Percentiles rank a stretch among this genome's conserved stretches.
Evolutionary conservation across 1,139 yeast genomes (phyloP).

Genomic region (Geotrichum armillariae): DNA sequence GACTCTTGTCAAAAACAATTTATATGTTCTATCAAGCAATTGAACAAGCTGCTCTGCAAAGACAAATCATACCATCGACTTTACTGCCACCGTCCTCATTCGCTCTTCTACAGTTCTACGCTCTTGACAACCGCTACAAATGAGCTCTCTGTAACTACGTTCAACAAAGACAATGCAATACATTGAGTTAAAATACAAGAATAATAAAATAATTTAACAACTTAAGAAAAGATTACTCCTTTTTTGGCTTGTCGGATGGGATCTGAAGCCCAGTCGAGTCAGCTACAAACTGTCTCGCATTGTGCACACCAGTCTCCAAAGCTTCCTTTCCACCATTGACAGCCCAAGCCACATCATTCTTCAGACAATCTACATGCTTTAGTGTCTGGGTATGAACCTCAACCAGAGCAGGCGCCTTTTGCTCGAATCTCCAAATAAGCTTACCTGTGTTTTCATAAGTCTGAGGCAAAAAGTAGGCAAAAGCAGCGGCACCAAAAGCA

Average conservation of each 20-base stretch:
- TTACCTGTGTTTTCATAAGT: slow-evolving; percentile 67
- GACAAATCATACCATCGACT: too few relatives aligned
- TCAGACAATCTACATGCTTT: slow-evolving; percentile 49
- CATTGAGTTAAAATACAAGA: too few relatives aligned
- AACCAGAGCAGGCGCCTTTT: slow-evolving; percentile 66
- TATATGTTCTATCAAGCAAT: too few relatives aligned
- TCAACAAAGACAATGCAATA: too few relatives aligned
- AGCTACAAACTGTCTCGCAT: slow-evolving; percentile 52
- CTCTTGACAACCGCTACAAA: too few relatives aligned
- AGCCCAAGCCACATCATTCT: slow-evolving; percentile 46
- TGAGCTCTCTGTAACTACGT: too few relatives aligned
- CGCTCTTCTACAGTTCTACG: too few relatives aligned
- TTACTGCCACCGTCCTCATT: too few relatives aligned
- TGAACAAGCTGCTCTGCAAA: too few relatives aligned
- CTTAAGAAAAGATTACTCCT: slow-evolving; percentile 9
- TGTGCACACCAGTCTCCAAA: slow-evolving; percentile 45
- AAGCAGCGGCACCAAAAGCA: slow-evolving; percentile 65
- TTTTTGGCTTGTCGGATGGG: slow-evolving; percentile 18
- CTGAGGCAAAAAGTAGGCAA: slow-evolving; percentile 72
- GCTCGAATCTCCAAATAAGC: slow-evolving; percentile 67
- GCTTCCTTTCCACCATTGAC: slow-evolving; percentile 39
- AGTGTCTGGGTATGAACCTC: slow-evolving; percentile 57
- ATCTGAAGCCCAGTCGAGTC: slow-evolving; percentile 55
- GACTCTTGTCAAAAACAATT: too few relatives aligned
- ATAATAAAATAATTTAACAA: not conserved